Conservation (phyloP, 2,329 filamentous ascomycete species). For the Hypoxylon sp. region DNA sequence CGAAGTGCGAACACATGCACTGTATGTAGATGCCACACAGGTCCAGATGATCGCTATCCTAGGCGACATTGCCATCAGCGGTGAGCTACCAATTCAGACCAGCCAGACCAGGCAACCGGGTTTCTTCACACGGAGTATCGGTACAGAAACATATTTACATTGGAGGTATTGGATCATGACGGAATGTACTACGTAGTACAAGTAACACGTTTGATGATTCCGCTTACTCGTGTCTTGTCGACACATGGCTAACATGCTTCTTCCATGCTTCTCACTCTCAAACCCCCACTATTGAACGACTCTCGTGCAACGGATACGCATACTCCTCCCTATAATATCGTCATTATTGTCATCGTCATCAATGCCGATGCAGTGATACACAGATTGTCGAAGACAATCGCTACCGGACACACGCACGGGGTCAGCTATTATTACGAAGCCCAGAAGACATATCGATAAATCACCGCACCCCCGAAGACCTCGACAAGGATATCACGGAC, state of each 20-base stretch:
- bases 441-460: slow-evolving; percentile 31
- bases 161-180: too few relatives aligned
- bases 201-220: slow-evolving; percentile 15
- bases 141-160: slow-evolving; percentile 20
- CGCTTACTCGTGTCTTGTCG: slow-evolving; percentile 34
- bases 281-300: slow-evolving; percentile 30
- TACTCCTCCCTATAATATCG: slow-evolving; percentile 34
- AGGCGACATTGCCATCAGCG: slow-evolving; percentile 43
- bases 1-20: slow-evolving; percentile 22
- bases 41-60: slow-evolving; percentile 40
- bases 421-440: slow-evolving; percentile 38
- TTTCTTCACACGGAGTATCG: slow-evolving; percentile 27
- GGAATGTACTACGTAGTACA: slow-evolving; percentile 17
- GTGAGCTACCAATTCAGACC: slow-evolving; percentile 38
- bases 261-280: slow-evolving; percentile 3
- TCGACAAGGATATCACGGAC: slow-evolving; percentile 29
- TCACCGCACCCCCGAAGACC: slow-evolving; percentile 20
- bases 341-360: slow-evolving; percentile 36
- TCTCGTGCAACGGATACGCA: slow-evolving; percentile 27
- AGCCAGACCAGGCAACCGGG: slow-evolving; percentile 26
- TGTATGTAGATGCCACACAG: slow-evolving; percentile 9
- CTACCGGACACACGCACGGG: slow-evolving; percentile 33
- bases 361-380: slow-evolving; percentile 40
- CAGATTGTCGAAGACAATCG: slow-evolving; percentile 42
- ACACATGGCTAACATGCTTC: slow-evolving; percentile 39